Base-by-base conservation (phyloP, 176 grass and related monocot species). In the Juncus inflexus region DNA sequence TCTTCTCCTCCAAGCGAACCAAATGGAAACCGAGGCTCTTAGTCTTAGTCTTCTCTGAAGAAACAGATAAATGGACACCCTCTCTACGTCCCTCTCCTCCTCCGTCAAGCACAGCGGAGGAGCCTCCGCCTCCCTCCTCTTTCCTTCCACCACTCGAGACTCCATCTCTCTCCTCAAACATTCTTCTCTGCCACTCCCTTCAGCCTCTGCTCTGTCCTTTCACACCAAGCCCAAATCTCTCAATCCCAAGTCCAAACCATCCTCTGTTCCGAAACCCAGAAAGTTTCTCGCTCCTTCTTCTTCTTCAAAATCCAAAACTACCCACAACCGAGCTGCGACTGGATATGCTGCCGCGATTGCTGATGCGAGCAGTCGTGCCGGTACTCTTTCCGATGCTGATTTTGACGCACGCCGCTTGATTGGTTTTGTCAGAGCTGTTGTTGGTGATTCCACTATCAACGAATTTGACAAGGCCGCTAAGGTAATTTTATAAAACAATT, bases 281-380 rank as follows among this genome's bases (percentile, higher is more conserved):
- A 39, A 4, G 35, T 35, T 15, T 28, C 3, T 40, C 40, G 15
- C 37, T 5, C 9, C 14, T 19, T 2, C 35, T 36, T 41, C 39
- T n/a, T 9, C 3, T 15, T 47, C 43, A 9, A 47, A 47, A 47
- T 9, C 43, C 43, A 47, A 47, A 47, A 47, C 43, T 9, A 62
- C n/a, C 61, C 62, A 78, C 61, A 61, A 71, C 37, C 53, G 74
- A 15, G 75, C 80, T 15, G 68, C 80, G 8, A 74, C 75, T 60
- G 80, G 80, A 64, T 83, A 83, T 69, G 80, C 80, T 9, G 74
- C 74, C 2, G 80, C 80, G 7, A 53, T 83, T 12, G 54, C 75
- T 3, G 80, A 83, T 58, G 80, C 55, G 9, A 67, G 67, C 2
- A 42, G 66, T 45, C 65, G 61, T 63, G 61, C 63, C 8, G 75